These are phyloP conservation scores for Dactylellina sp. DNA, from an alignment of 2,329 filamentous ascomycete genomes.

Conservation along the genomic window DNA sequence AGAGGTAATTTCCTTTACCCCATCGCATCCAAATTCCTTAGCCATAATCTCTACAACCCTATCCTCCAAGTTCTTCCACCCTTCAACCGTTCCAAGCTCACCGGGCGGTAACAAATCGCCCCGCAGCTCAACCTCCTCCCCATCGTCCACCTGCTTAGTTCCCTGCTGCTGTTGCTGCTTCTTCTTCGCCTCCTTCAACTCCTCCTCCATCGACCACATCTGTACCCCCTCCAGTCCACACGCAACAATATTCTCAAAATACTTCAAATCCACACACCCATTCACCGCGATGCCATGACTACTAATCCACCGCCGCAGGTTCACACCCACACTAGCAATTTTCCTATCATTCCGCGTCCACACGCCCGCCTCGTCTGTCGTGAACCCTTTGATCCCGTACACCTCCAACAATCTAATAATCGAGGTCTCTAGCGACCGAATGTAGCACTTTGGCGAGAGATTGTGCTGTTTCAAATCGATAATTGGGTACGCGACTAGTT, in stretches of 20 bases:
- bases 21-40: slow-evolving; percentile 70
- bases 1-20: background rate
- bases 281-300: slow-evolving; percentile 87
- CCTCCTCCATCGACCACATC: slow-evolving; percentile 77
- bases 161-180: too few relatives aligned
- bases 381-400: slow-evolving; percentile 73
- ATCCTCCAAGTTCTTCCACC: slow-evolving; percentile 67
- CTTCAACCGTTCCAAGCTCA: background rate
- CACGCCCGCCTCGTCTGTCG: slow-evolving; percentile 83
- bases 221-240: slow-evolving; percentile 85
- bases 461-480: slow-evolving; percentile 79
- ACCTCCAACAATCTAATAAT: slow-evolving; percentile 74
- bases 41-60: slow-evolving; percentile 76
- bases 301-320: slow-evolving; percentile 83
- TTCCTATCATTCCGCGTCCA: slow-evolving; percentile 75
- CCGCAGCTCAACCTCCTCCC: too few relatives aligned
- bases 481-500: slow-evolving; percentile 91
- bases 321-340: slow-evolving; percentile 92
- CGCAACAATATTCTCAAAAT: slow-evolving; percentile 82
- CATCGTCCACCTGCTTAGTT: too few relatives aligned
- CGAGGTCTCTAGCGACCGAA: slow-evolving; percentile 79
- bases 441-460: slow-evolving; percentile 79
- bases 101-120: too few relatives aligned
- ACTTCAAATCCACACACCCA: slow-evolving; percentile 73
- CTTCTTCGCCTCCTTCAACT: slow-evolving; percentile 63